phyloP scores from a whole-genome alignment of 805 yeast species.

The Zygotorulaspora chibaensis region DNA sequence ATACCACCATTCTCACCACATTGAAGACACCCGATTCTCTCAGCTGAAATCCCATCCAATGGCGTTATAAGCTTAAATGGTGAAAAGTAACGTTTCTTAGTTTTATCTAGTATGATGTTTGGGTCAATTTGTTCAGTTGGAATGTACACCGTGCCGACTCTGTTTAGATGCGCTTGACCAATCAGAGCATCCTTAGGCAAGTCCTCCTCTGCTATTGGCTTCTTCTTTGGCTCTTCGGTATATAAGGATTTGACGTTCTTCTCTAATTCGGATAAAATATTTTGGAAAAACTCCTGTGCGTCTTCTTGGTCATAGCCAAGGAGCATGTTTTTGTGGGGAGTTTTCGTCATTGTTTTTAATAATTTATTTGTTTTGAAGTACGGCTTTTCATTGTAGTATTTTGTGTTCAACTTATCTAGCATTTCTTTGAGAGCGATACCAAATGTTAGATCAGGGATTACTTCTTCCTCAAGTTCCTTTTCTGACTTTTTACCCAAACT shows the following conservation, averaged over 20 bases:
- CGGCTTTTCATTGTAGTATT: slow-evolving; percentile 48
- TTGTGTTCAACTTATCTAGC: slow-evolving; percentile 50
- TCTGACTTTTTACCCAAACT: slow-evolving; percentile 8
- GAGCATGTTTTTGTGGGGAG: slow-evolving; percentile 72
- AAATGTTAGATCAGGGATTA: slow-evolving; percentile 38
- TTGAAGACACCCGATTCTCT: slow-evolving; percentile 80
- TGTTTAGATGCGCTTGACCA: slow-evolving; percentile 47
- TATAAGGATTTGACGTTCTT: slow-evolving; percentile 29
- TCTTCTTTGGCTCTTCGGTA: slow-evolving; percentile 18
- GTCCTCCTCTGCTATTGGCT: slow-evolving; percentile 27
- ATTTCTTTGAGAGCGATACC: slow-evolving; percentile 51
- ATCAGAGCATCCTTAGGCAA: slow-evolving; percentile 37
- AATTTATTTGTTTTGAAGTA: slow-evolving; percentile 60
- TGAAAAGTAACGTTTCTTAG: slow-evolving; percentile 43
- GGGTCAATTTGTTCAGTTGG: slow-evolving; percentile 80
- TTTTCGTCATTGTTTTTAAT: slow-evolving; percentile 66
- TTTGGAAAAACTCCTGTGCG: slow-evolving; percentile 93
- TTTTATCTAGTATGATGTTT: slow-evolving; percentile 36
- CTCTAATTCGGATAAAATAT: slow-evolving; percentile 64
- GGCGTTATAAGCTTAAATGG: slow-evolving; percentile 68
- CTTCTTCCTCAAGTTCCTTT: slow-evolving; percentile 13
- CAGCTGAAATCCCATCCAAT: slow-evolving; percentile 84
- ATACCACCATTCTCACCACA: slow-evolving; percentile 96
- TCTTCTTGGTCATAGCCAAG: slow-evolving; percentile 91
- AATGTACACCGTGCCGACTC: slow-evolving; percentile 60